phyloP scores from a whole-genome alignment of 148 eudicot genomes.

The Amaranthus palmeri region DNA sequence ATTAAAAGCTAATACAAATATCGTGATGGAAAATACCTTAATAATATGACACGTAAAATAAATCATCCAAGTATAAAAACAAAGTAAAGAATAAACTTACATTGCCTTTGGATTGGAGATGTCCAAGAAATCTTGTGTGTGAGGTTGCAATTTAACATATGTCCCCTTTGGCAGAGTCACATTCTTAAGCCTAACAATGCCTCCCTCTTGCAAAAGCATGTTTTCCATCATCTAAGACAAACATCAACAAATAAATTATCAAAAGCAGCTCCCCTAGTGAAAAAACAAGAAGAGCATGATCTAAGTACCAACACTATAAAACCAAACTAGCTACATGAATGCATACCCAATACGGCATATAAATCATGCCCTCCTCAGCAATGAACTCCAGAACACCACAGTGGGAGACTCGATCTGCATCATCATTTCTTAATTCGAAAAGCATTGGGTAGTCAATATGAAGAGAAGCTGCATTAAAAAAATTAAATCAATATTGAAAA shows the following conservation, averaged over 20 bases:
- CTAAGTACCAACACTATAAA: not conserved
- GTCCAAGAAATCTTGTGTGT: conserved; percentile 87
- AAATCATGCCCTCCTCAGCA: conserved; percentile 98
- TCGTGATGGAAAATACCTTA: not conserved
- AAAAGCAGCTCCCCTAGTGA: not conserved
- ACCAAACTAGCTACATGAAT: conserved; percentile 5
- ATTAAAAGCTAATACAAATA: not conserved
- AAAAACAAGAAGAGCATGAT: not conserved
- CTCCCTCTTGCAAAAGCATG: conserved; percentile 92
- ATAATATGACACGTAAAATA: not conserved
- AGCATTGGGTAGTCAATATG: conserved; percentile 93
- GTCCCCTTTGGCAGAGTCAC: conserved; percentile 88
- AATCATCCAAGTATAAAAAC: not conserved
- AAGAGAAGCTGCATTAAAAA: conserved; percentile 62
- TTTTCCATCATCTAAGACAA: conserved; percentile 87
- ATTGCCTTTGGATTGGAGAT: conserved; percentile 97
- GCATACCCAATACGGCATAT: conserved; percentile 96
- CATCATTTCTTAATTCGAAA: conserved; percentile 74
- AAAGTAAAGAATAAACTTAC: conserved; percentile 40
- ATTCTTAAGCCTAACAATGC: conserved; percentile 69
- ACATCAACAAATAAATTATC: not conserved
- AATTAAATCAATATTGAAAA: conserved; percentile 10
- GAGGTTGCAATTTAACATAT: conserved; percentile 90
- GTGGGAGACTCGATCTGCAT: conserved; percentile 67
- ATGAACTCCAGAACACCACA: conserved; percentile 95